These are phyloP conservation scores for Chrysopogon serrulatus DNA, from an alignment of 176 grass and related monocot species.

Conservation along the genomic window DNA sequence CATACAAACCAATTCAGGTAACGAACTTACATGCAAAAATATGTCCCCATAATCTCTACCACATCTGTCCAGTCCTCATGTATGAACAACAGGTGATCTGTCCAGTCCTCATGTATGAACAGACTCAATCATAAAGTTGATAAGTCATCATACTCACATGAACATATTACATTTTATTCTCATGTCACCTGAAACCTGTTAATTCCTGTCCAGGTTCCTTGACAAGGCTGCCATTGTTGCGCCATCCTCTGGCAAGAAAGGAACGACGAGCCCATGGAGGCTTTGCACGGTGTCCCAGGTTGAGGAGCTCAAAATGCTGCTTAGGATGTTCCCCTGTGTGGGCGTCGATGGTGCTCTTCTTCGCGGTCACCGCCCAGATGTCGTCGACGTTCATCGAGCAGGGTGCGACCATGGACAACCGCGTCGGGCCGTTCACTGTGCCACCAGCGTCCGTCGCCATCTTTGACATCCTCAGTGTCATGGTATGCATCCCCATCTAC, in stretches of 20 bases:
- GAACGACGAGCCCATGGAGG: conserved; percentile 3
- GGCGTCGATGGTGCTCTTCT: conserved; percentile 33
- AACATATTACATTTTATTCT: too few species aligned
- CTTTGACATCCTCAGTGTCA: conserved; percentile 26
- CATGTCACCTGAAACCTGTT: too few species aligned
- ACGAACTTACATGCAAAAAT: too few species aligned
- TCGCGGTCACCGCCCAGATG: conserved; percentile 24
- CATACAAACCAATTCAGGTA: too few species aligned
- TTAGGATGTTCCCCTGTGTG: conserved; percentile 34
- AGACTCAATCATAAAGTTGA: too few species aligned
- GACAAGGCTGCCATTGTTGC: not conserved
- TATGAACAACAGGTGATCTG: too few species aligned
- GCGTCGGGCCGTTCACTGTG: conserved; percentile 11
- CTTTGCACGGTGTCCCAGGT: conserved; percentile 41
- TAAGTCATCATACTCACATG: too few species aligned
- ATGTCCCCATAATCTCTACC: too few species aligned
- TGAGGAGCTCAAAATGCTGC: conserved; percentile 42
- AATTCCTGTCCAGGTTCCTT: not conserved
- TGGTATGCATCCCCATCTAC: conserved; percentile 38
- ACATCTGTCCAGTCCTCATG: too few species aligned
- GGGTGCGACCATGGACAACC: conserved; percentile 29
- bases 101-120: too few species aligned
- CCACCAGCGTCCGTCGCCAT: conserved; percentile 22
- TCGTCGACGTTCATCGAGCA: conserved; percentile 42
- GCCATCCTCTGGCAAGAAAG: not conserved